These are phyloP conservation scores for Cymbopogon flexuosus DNA, from an alignment of 202 grass and related monocot species.

Conservation along the genomic window DNA sequence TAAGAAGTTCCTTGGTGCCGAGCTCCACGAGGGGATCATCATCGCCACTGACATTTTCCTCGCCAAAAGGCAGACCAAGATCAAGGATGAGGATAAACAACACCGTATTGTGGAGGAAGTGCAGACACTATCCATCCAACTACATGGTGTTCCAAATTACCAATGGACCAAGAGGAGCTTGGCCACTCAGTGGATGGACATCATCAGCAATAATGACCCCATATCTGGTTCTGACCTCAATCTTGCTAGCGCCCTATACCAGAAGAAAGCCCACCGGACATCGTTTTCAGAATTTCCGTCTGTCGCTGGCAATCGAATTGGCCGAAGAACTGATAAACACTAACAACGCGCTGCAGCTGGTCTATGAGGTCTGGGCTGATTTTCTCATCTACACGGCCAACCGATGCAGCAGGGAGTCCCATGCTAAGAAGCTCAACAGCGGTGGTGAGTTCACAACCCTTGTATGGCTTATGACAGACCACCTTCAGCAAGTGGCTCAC, in stretches of 20 bases:
- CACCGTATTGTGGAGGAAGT: background rate
- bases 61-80: background rate
- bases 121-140: constrained; percentile 16
- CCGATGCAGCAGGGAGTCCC: constrained; percentile 2
- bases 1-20: constrained; percentile 17
- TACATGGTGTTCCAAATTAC: constrained; percentile 50
- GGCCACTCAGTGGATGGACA: background rate
- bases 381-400: constrained; percentile 12
- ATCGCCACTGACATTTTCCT: constrained; percentile 38
- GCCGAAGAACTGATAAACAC: background rate
- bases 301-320: background rate
- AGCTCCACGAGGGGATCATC: constrained; percentile 46
- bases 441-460: background rate
- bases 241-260: background rate
- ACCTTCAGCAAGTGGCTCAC: background rate
- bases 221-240: background rate
- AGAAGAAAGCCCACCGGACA: background rate
- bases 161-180: constrained; percentile 3
- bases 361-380: background rate
- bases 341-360: background rate
- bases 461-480: background rate
- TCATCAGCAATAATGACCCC: background rate
- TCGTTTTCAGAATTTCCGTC: background rate
- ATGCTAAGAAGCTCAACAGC: constrained; percentile 7
- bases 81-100: background rate